Evolutionary conservation across 805 yeast genomes (phyloP), one percentile per base, ranked within the genome.

Genomic region (Saccharomycopsis babjevae): DNA sequence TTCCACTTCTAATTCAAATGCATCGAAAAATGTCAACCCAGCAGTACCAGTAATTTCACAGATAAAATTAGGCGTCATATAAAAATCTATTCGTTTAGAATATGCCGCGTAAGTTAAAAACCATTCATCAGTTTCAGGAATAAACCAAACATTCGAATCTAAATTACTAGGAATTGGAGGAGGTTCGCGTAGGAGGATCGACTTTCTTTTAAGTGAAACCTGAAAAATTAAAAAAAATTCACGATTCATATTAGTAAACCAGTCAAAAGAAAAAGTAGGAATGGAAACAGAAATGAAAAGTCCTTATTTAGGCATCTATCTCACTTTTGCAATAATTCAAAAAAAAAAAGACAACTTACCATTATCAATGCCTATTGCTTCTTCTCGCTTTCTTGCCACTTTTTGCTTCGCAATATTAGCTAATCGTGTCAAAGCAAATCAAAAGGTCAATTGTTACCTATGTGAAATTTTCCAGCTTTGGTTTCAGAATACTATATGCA

Each of bases 21-120:
- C 99, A 68, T 94, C 96, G 71, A 92, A 92, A 71, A 82, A 94
- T 0, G 97, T 89, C 61, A 93, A 78, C 68, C 96, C 87, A 18
- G 97, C 86, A 68, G 90, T 89, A 15, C 99, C 99, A 0, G 97
- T 89, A 57, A 93, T 87, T 73, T 94, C 99, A 75, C 98, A 94
- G 13, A 91, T 94, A 73, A 94, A 94, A 71, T 89, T 88, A 66
- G 83, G 84, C 57, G 81, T 78, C 62, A 79, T 79, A 71, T 88
- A 88, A 72, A 86, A 88, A 70, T 88, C 90, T 77, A 88, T 73
- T 60, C 93, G 74, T 25, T 74, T 74, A 57, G 94, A 74, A 68
- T 89, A 93, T 10, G 85, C 90, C 59, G 86, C 89, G 71, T 94
- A 93, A 5, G 77, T 76, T 15, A 76, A 66, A 71, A 91, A 94